Conservation (phyloP, 2,329 filamentous ascomycete genomes). For the Stagonosporopsis chrysanthemi region DNA sequence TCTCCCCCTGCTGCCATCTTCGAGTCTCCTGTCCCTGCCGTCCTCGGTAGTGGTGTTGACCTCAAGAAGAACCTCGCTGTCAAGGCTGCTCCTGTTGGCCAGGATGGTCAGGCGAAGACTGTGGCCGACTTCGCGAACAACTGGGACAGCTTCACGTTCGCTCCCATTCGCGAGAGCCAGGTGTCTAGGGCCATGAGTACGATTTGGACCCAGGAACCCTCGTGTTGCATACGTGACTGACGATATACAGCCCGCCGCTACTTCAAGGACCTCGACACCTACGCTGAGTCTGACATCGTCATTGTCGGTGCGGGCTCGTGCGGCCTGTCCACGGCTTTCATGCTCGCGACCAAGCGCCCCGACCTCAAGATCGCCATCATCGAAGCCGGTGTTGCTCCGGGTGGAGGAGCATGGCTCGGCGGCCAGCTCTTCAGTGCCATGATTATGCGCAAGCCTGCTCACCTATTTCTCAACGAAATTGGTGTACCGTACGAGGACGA, state of each 20-base stretch:
- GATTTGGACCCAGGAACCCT: not conserved
- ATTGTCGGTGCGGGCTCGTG: constrained; percentile 91
- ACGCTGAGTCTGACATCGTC: constrained; percentile 92
- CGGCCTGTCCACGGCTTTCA: constrained; percentile 84
- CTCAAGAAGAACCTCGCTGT: constrained; percentile 55
- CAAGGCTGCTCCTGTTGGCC: constrained; percentile 54
- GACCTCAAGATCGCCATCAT: constrained; percentile 92
- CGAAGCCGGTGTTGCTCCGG: constrained; percentile 83
- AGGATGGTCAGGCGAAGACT: constrained; percentile 61
- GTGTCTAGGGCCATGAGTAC: constrained; percentile 87
- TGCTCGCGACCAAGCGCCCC: constrained; percentile 81
- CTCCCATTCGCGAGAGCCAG: constrained; percentile 88
- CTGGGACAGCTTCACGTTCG: constrained; percentile 84
- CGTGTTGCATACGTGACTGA: not conserved
- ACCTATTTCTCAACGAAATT: constrained; percentile 81
- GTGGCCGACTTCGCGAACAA: constrained; percentile 73
- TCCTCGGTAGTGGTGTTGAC: constrained; percentile 33
- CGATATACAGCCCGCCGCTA: constrained; percentile 70
- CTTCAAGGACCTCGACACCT: constrained; percentile 86
- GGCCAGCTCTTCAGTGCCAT: constrained; percentile 95
- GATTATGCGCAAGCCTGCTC: constrained; percentile 92
- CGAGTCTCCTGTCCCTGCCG: constrained; percentile 65
- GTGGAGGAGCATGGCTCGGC: constrained; percentile 89
- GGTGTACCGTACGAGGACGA: constrained; percentile 89
- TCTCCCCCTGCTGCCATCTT: constrained; percentile 75